Evolutionary conservation across 306 rosid species (phyloP).

Genomic region (Quercus agrifolia): DNA sequence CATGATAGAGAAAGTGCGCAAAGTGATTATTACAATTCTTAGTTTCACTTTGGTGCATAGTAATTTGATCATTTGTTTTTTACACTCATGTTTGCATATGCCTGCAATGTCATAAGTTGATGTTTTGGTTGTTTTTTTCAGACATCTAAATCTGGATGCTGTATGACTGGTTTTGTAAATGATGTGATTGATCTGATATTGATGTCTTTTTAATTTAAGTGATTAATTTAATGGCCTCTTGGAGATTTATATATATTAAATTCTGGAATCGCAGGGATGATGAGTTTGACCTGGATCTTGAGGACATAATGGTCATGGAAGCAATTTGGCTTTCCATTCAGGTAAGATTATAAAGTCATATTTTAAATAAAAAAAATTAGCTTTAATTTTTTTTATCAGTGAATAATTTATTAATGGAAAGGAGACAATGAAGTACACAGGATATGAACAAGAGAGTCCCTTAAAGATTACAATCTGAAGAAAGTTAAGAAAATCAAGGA

Average conservation of each 20-base stretch:
- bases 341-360: slow-evolving; percentile 34
- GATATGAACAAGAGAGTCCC: background rate
- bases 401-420: background rate
- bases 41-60: background rate
- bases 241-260: background rate
- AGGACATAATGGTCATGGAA: slow-evolving; percentile 99
- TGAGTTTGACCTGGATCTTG: slow-evolving; percentile 89
- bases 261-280: slow-evolving; percentile 64
- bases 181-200: background rate
- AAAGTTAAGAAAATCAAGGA: background rate
- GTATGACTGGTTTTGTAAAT: background rate
- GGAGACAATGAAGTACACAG: background rate
- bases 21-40: background rate
- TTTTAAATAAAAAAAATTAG: background rate
- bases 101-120: background rate
- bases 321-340: slow-evolving; percentile 99
- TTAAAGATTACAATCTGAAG: background rate
- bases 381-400: background rate
- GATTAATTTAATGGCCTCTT: background rate
- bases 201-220: background rate
- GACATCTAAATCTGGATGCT: no score
- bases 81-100: background rate
- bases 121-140: background rate
- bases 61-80: background rate
- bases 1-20: background rate